Evolutionary conservation across 768 basidiomycete species (phyloP).

Genomic region (Rhodotorula kratochvilovae): DNA sequence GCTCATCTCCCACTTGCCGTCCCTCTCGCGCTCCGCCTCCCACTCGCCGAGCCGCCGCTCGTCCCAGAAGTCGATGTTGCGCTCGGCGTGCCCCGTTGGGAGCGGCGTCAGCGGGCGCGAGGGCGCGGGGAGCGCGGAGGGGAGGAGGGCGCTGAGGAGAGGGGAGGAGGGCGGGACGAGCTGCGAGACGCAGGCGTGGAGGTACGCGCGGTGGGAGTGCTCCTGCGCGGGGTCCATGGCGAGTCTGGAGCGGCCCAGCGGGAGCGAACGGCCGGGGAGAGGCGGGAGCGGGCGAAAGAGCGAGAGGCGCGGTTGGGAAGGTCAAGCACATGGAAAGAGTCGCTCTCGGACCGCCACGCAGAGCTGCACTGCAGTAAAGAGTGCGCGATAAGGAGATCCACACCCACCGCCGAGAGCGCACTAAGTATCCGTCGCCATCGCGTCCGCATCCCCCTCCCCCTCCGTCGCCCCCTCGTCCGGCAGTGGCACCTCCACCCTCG

Average conservation of each 20-base stretch:
- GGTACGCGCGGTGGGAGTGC: background rate
- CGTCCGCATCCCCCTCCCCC: background rate
- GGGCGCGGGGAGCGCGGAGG: background rate
- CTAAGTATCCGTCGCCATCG: background rate
- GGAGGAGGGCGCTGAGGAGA: background rate
- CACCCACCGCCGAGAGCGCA: no score
- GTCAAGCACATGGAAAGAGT: background rate
- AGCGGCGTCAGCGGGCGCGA: background rate
- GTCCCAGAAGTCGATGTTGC: slow-evolving; percentile 21
- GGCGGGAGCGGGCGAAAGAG: background rate
- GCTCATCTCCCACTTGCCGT: slow-evolving; percentile 7
- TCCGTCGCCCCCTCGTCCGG: background rate
- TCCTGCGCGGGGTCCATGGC: background rate
- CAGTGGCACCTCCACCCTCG: slow-evolving; percentile 14
- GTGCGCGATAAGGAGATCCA: no score
- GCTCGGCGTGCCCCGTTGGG: slow-evolving; percentile 1
- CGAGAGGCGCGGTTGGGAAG: background rate
- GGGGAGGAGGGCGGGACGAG: slow-evolving; percentile 11
- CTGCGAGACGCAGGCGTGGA: background rate
- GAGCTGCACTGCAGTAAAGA: background rate
- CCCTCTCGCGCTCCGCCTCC: background rate
- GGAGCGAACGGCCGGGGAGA: background rate
- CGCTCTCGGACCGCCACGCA: background rate
- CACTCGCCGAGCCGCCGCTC: background rate
- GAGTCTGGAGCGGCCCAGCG: background rate